phyloP scores from a whole-genome alignment of 768 basidiomycete genomes.

The Suillus plorans region DNA sequence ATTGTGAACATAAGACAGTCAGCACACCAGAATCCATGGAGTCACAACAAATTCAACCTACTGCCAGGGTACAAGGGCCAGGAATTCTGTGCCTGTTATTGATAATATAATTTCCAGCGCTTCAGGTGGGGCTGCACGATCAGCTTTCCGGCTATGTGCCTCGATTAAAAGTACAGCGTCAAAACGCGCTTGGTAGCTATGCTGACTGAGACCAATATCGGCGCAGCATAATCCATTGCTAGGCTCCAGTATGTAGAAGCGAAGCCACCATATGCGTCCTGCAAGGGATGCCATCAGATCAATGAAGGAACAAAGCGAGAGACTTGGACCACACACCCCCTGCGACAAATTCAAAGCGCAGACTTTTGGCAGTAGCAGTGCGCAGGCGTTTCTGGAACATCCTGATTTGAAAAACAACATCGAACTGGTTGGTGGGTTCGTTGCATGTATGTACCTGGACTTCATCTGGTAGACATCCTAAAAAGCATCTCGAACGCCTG shows the following conservation, averaged over 20 bases:
- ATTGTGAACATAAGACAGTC: neutral
- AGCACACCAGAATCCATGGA: neutral
- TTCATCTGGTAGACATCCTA: neutral
- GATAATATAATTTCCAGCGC: neutral
- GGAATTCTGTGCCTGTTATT: neutral
- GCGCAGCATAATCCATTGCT: neutral
- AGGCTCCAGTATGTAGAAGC: no score
- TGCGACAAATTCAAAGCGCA: neutral
- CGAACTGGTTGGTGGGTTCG: neutral
- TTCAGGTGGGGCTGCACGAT: neutral
- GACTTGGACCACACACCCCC: conserved; percentile 21
- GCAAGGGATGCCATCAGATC: neutral
- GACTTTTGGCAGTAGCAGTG: no score
- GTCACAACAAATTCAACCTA: neutral
- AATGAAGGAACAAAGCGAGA: neutral
- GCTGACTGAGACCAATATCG: neutral
- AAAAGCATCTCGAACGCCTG: neutral
- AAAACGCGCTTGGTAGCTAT: neutral
- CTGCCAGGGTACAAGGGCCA: neutral
- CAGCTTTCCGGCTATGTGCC: neutral
- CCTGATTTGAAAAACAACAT: neutral
- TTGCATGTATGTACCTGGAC: neutral
- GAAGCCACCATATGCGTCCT: neutral
- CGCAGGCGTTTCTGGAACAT: neutral
- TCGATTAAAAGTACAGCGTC: neutral